Evolutionary conservation across 208 protist species (phyloP).

Genomic region (Trypanosoma brucei): DNA sequence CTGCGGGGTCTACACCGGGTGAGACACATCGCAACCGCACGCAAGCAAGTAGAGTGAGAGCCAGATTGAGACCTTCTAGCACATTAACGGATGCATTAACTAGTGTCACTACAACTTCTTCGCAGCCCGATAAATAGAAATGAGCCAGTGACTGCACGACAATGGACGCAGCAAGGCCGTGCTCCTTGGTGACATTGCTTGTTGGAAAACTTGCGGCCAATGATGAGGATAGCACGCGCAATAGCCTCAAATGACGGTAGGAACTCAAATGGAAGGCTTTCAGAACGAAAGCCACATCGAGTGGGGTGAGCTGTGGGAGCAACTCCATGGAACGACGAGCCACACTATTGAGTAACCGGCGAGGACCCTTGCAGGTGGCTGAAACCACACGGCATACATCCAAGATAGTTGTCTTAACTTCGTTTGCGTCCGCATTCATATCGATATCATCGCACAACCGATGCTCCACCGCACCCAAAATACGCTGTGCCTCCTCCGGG

Average conservation of each 20-base stretch:
- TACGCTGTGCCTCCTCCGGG: conserved; percentile 17
- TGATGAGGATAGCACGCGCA: conserved; percentile 40
- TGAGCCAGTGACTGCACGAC: conserved; percentile 18
- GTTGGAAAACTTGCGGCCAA: conserved; percentile 8
- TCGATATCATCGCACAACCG: conserved; percentile 30
- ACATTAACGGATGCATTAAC: conserved; percentile 3
- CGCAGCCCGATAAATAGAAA: conserved; percentile 18
- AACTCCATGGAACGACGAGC: conserved; percentile 28
- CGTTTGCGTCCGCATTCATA: conserved; percentile 20
- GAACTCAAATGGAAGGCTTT: conserved; percentile 40
- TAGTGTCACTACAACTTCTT: conserved; percentile 18
- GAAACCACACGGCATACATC: conserved; percentile 21
- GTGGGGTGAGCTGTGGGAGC: conserved; percentile 30
- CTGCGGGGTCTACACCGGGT: neutral
- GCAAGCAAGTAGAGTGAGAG: conserved; percentile 16
- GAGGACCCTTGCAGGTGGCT: conserved; percentile 34
- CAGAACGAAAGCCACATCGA: conserved; percentile 32
- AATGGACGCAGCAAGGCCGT: conserved; percentile 11
- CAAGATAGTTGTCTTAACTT: conserved; percentile 10
- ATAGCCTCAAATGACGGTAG: conserved; percentile 47
- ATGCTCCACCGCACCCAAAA: conserved; percentile 30
- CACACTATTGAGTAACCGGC: conserved; percentile 47
- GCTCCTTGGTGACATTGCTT: conserved; percentile 6
- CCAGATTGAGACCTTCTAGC: conserved; percentile 17
- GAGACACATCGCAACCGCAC: conserved; percentile 19